Evolutionary conservation across 1,284 basidiomycete genomes (phyloP).

Genomic region (Rhodotorula sp.): DNA sequence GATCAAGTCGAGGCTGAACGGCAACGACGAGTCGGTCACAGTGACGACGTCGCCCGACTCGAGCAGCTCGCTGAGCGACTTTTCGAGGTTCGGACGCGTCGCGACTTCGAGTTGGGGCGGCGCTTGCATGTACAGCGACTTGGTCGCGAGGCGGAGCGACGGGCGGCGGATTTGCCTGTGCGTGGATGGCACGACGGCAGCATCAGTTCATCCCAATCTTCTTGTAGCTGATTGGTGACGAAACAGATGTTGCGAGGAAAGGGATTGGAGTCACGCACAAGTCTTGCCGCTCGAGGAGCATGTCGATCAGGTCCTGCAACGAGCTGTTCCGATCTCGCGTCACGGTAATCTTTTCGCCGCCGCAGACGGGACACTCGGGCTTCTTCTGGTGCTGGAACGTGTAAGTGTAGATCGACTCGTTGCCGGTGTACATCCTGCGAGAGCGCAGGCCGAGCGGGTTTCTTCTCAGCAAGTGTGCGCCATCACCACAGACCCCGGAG

Average conservation of each 20-base stretch:
- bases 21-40: conserved; percentile 83
- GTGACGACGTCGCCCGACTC: conserved; percentile 50
- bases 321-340: conserved; percentile 68
- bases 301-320: conserved; percentile 80
- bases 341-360: conserved; percentile 68
- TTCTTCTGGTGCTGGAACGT: conserved; percentile 95
- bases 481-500: no score
- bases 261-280: conserved; percentile 60
- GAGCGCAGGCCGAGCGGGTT: no score
- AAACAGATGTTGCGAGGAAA: no score
- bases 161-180: conserved; percentile 67
- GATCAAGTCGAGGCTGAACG: conserved; percentile 76
- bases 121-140: conserved; percentile 85
- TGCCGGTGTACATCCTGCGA: conserved; percentile 68
- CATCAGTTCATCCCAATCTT: no score
- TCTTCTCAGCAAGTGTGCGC: no score
- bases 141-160: conserved; percentile 58
- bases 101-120: conserved; percentile 83
- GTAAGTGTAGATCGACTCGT: conserved; percentile 94
- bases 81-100: conserved; percentile 84
- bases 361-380: conserved; percentile 94
- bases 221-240: no score
- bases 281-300: conserved; percentile 77
- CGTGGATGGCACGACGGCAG: not conserved
- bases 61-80: conserved; percentile 77